A percentile compares a stretch with the other conserved stretches of the same genome.
Conservation (phyloP, 2,329 filamentous ascomycete species). For the Colletotrichum lindemuthianum region DNA sequence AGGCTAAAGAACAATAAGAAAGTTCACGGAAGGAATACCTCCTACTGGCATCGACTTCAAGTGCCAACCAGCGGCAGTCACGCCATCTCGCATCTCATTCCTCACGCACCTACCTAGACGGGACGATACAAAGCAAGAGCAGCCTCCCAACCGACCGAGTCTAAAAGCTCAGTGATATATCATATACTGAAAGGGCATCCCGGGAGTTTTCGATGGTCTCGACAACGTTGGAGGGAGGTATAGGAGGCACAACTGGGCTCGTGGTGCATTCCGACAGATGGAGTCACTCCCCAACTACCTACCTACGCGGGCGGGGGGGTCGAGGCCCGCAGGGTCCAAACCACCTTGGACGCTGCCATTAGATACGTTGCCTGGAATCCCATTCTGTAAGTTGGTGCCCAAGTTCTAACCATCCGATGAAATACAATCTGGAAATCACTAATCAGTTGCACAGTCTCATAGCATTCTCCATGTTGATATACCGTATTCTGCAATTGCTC, state of each 20-base stretch:
- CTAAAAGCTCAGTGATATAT: neutral
- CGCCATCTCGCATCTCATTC: neutral
- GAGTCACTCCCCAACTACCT: too few species aligned
- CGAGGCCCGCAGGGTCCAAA: too few species aligned
- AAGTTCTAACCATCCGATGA: too few species aligned
- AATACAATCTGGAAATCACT: too few species aligned
- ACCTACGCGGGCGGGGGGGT: too few species aligned
- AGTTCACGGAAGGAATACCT: neutral
- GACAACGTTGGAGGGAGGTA: neutral
- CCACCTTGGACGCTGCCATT: too few species aligned
- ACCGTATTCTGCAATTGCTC: too few species aligned
- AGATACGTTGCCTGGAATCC: too few species aligned
- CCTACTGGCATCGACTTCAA: neutral
- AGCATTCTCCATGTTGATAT: too few species aligned
- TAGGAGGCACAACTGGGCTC: neutral
- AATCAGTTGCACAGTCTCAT: too few species aligned
- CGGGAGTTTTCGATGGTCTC: neutral
- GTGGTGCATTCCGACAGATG: neutral
- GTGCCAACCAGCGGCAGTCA: neutral
- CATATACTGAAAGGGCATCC: neutral
- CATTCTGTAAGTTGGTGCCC: too few species aligned
- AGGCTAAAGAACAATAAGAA: neutral
- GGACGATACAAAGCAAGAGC: neutral
- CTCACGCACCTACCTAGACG: neutral
- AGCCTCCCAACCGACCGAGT: neutral